These are phyloP conservation scores for Pilaira anomala DNA, from an alignment of 192 early-diverging fungal genomes.

Conservation along the genomic window DNA sequence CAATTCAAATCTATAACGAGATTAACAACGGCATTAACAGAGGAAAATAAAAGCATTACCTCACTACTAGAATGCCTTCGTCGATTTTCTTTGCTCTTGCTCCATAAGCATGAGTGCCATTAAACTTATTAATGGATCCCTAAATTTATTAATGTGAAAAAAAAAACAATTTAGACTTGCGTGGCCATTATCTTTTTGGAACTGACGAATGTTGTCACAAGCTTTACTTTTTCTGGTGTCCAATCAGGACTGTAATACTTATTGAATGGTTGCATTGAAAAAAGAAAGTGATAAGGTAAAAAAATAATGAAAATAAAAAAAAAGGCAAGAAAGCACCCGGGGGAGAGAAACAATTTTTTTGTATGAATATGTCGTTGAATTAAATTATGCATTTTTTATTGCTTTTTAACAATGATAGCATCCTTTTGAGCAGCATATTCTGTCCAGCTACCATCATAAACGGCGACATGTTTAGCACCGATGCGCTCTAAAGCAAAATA, in stretches of 20 bases:
- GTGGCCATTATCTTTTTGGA: not conserved
- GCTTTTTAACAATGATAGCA: slow-evolving; percentile 63
- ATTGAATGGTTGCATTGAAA: slow-evolving; percentile 58
- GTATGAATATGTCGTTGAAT: too few species aligned
- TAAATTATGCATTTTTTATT: slow-evolving; percentile 1
- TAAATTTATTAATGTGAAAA: too few species aligned
- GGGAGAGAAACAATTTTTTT: too few species aligned
- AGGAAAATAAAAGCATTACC: slow-evolving; percentile 36
- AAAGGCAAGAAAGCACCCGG: too few species aligned
- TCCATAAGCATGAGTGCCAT: slow-evolving; percentile 86
- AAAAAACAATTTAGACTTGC: not conserved
- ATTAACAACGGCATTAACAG: slow-evolving; percentile 35
- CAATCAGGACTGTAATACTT: slow-evolving; percentile 90
- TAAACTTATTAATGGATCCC: slow-evolving; percentile 82
- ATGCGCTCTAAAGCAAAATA: slow-evolving; percentile 74
- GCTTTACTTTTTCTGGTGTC: slow-evolving; percentile 77
- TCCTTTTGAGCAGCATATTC: slow-evolving; percentile 76
- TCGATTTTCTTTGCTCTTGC: slow-evolving; percentile 85
- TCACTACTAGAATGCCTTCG: slow-evolving; percentile 84
- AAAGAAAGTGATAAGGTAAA: not conserved
- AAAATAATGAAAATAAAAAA: not conserved
- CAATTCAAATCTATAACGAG: slow-evolving; percentile 67
- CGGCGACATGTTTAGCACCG: slow-evolving; percentile 60
- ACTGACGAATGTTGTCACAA: not conserved
- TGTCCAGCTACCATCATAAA: slow-evolving; percentile 92